Conservation (phyloP, 208 protist genomes). For the Crithidia fasciculata region DNA sequence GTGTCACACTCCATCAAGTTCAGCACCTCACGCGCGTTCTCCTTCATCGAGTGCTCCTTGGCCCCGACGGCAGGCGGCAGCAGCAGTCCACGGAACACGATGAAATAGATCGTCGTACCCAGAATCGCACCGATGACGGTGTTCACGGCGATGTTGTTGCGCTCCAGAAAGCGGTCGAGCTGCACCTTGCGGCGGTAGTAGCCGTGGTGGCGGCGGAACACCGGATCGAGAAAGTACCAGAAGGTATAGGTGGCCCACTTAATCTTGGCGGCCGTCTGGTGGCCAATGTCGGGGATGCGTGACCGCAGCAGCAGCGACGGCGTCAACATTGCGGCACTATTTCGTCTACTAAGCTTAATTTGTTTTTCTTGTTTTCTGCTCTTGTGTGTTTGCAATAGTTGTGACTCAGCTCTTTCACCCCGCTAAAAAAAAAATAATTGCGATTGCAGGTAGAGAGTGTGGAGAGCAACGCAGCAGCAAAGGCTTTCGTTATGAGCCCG, state of each 20-base stretch:
- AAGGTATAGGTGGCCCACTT: slow-evolving; percentile 86
- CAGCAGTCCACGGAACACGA: slow-evolving; percentile 38
- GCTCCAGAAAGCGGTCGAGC: slow-evolving; percentile 77
- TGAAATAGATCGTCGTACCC: slow-evolving; percentile 74
- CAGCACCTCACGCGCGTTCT: slow-evolving; percentile 68
- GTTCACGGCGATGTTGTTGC: slow-evolving; percentile 69
- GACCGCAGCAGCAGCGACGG: slow-evolving; percentile 18
- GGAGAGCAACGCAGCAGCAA: too few species aligned
- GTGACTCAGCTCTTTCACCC: too few species aligned
- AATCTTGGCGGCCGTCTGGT: slow-evolving; percentile 52
- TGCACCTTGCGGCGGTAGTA: slow-evolving; percentile 78
- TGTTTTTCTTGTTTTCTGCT: slow-evolving; percentile 7
- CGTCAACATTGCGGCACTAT: neutral
- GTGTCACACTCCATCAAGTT: slow-evolving; percentile 63
- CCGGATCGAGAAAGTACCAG: slow-evolving; percentile 77
- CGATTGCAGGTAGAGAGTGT: too few species aligned
- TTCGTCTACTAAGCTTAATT: neutral
- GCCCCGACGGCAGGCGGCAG: slow-evolving; percentile 34
- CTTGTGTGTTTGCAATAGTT: neutral
- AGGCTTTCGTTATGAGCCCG: too few species aligned
- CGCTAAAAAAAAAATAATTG: too few species aligned
- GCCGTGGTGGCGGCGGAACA: slow-evolving; percentile 65
- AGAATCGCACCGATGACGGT: slow-evolving; percentile 58
- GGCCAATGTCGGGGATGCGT: slow-evolving; percentile 49
- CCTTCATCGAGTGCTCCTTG: slow-evolving; percentile 60